Percentiles rank a stretch among this genome's conserved stretches.
phyloP scores from a whole-genome alignment of 306 rosid species.

The Fagus crenata region DNA sequence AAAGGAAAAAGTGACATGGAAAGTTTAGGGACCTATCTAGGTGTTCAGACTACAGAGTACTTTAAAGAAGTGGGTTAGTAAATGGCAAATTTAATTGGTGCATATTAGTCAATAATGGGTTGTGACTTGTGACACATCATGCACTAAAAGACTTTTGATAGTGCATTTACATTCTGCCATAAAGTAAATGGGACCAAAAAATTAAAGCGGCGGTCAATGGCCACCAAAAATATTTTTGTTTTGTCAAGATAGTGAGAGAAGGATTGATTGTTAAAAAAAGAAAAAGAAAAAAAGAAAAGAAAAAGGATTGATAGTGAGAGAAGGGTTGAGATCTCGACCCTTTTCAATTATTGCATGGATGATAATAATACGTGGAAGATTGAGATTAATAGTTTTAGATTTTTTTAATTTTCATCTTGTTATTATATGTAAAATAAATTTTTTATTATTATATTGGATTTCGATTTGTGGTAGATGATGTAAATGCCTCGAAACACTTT shows the following conservation, averaged over 20 bases:
- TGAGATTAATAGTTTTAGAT: no score
- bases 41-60: background rate
- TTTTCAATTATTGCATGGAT: no score
- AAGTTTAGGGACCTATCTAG: background rate
- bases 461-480: no score
- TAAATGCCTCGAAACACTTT: no score
- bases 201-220: background rate
- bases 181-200: conserved; percentile 4
- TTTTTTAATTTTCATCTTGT: no score
- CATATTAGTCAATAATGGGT: conserved; percentile 9
- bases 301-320: no score
- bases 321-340: no score
- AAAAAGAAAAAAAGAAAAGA: no score
- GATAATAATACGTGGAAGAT: no score
- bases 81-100: conserved; percentile 5
- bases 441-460: no score
- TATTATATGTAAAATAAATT: no score
- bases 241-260: background rate
- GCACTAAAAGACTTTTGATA: conserved; percentile 19
- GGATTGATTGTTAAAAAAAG: no score
- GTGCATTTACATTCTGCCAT: background rate
- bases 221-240: background rate
- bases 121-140: conserved; percentile 29
- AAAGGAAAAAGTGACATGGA: background rate
- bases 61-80: conserved; percentile 14